Evolutionary conservation across 2,329 filamentous ascomycete genomes (phyloP), one percentile per base, ranked within the genome.

Genomic region (Pseudopyricularia javanii): DNA sequence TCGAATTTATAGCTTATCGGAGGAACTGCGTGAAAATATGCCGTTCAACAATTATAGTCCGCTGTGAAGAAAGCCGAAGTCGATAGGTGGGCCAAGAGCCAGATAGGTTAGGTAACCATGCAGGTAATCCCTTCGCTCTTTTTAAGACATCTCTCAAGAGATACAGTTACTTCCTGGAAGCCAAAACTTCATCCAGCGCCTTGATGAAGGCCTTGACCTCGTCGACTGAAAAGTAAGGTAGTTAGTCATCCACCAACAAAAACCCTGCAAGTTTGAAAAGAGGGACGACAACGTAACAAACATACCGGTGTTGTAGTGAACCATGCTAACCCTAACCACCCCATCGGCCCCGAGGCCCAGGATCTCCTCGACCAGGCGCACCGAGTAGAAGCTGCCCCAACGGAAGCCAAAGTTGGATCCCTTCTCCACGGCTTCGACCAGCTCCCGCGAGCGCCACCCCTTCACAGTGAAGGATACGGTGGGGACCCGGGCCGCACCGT

Each of bases 301-400:
- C 74, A 69, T 58, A 78, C 74, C 67, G 7, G 79, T 84, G 59
- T 85, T 85, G 60, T 85, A 85, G 64, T 85, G 82, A 58, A 84
- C 72, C 69, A 85, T 70, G 55, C 78, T 82, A 17, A 84, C 78
- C 59, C 82, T 74, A 20, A 82, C 71, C n/a, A 85, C 78, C 0
- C 79, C 82, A 59, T 84, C 78, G 17, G 75, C 70, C 1, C 68
- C 70, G 55, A 83, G 61, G 0, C 73, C 72, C 49, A 84, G 60
- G 0, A 83, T 66, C 22, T 83, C 76, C 55, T 76, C 68, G 26
- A 74, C 70, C 59, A 85, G 59, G 53, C 81, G 67, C 59, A 80
- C 76, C 34, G 74, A 79, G 62, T 85, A 85, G 59, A 85, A 83
- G 54, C 74, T 70, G 0, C 82, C 82, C 73, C 74, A 83, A 37